These are phyloP conservation scores for Phenoliferia sp. DNA, from an alignment of 1,284 basidiomycete species.

Conservation along the genomic window DNA sequence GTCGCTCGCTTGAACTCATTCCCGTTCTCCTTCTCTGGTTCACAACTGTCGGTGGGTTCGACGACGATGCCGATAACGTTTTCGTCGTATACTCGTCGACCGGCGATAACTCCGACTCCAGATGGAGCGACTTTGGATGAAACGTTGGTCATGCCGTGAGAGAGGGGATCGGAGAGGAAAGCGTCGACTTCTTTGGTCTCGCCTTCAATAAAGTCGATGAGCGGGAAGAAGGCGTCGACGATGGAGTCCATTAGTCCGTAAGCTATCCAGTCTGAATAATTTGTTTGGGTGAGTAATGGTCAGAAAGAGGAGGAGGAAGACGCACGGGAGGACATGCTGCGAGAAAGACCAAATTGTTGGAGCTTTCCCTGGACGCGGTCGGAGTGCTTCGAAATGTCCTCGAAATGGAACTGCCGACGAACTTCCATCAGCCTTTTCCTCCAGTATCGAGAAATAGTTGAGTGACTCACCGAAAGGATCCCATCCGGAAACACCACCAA, in stretches of 20 bases:
- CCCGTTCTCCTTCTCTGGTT: constrained; percentile 19
- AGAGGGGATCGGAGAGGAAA: constrained; percentile 52
- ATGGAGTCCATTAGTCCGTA: constrained; percentile 90
- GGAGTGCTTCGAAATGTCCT: constrained; percentile 82
- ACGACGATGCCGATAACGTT: constrained; percentile 25
- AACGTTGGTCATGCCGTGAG: background rate
- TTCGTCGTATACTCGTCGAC: constrained; percentile 23
- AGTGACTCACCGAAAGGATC: constrained; percentile 69
- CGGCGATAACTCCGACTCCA: constrained; percentile 17
- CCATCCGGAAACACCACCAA: constrained; percentile 86
- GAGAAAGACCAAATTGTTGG: constrained; percentile 53
- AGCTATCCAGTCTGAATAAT: constrained; percentile 77
- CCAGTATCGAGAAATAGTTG: too few relatives aligned
- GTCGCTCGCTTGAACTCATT: constrained; percentile 21
- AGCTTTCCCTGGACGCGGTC: constrained; percentile 68
- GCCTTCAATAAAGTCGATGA: constrained; percentile 73
- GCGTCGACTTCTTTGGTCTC: constrained; percentile 76
- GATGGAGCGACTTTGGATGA: constrained; percentile 9
- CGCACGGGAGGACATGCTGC: constrained; percentile 60
- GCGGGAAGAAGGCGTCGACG: constrained; percentile 89
- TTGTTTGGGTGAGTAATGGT: background rate
- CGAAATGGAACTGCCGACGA: constrained; percentile 74
- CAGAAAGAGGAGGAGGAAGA: background rate
- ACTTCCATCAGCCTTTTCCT: background rate
- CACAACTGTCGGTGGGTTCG: constrained; percentile 35